phyloP scores from a whole-genome alignment of 2,329 filamentous ascomycete genomes.

The Pochonia chlamydosporia region DNA sequence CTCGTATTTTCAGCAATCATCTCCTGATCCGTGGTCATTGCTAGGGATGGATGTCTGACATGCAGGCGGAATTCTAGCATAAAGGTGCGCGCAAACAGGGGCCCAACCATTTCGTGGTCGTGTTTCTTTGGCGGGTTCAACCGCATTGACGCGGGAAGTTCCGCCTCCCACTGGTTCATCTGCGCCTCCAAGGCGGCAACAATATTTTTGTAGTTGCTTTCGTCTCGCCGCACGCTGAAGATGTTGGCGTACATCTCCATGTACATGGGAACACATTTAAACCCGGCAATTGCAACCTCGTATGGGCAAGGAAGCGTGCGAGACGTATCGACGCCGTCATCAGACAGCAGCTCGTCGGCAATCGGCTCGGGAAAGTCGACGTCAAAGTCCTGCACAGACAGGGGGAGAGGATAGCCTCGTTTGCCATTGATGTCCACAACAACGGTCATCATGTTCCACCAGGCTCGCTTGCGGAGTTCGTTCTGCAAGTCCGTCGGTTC shows the following conservation, averaged over 20 bases:
- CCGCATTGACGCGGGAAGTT: slow-evolving; percentile 56
- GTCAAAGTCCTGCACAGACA: slow-evolving; percentile 71
- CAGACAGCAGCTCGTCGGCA: slow-evolving; percentile 63
- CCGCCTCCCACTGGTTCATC: slow-evolving; percentile 56
- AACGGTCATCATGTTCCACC: slow-evolving; percentile 66
- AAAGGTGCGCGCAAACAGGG: slow-evolving; percentile 49
- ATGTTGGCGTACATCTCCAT: slow-evolving; percentile 71
- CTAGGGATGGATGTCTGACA: slow-evolving; percentile 56
- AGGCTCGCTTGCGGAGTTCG: slow-evolving; percentile 71
- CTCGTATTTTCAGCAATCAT: slow-evolving; percentile 57
- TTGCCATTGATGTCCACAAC: slow-evolving; percentile 67
- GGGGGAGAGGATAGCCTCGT: slow-evolving; percentile 70
- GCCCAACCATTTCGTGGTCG: slow-evolving; percentile 41
- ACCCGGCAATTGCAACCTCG: slow-evolving; percentile 58
- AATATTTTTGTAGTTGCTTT: slow-evolving; percentile 56
- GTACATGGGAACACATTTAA: slow-evolving; percentile 60
- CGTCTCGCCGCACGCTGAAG: slow-evolving; percentile 62
- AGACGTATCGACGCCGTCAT: slow-evolving; percentile 54
- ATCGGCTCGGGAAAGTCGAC: slow-evolving; percentile 68
- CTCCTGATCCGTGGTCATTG: slow-evolving; percentile 45
- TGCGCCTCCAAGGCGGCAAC: slow-evolving; percentile 62
- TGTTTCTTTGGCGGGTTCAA: slow-evolving; percentile 34
- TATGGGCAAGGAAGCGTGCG: slow-evolving; percentile 58
- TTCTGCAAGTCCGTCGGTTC: slow-evolving; percentile 54
- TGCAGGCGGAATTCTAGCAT: slow-evolving; percentile 53